Conservation (phyloP, 2,329 filamentous ascomycete genomes). For the Beauveria caledonica region DNA sequence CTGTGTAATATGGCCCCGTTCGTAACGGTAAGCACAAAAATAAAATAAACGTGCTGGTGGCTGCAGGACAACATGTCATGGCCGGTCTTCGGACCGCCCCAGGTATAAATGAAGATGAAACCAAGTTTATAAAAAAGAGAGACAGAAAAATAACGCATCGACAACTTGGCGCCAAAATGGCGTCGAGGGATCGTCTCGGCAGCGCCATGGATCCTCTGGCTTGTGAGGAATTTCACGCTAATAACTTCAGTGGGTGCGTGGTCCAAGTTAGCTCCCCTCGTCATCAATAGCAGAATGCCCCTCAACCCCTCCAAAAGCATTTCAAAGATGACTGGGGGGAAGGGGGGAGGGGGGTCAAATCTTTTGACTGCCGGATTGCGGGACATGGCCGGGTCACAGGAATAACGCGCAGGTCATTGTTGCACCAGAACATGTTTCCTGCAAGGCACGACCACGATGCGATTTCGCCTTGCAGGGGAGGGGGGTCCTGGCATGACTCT, state of each 20-base stretch:
- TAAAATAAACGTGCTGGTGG: neutral
- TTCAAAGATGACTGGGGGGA: neutral
- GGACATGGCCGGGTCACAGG: neutral
- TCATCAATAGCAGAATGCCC: neutral
- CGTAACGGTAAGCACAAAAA: neutral
- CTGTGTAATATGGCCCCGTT: neutral
- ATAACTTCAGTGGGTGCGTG: neutral
- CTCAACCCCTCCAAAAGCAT: neutral
- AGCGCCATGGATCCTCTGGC: neutral
- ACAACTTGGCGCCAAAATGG: neutral
- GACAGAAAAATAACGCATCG: neutral
- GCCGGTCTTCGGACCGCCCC: neutral
- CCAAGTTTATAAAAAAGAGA: no score
- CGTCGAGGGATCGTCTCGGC: neutral
- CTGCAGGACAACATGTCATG: neutral
- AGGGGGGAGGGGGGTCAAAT: no score
- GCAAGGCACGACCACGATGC: neutral
- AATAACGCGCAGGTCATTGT: no score
- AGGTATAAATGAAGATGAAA: neutral
- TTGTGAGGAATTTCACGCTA: neutral
- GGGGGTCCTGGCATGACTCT: neutral
- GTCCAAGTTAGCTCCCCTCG: no score
- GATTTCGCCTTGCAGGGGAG: neutral
- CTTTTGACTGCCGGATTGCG: neutral
- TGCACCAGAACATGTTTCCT: neutral